phyloP scores from a whole-genome alignment of 257 asterid species.

The Capsicum chinense region DNA sequence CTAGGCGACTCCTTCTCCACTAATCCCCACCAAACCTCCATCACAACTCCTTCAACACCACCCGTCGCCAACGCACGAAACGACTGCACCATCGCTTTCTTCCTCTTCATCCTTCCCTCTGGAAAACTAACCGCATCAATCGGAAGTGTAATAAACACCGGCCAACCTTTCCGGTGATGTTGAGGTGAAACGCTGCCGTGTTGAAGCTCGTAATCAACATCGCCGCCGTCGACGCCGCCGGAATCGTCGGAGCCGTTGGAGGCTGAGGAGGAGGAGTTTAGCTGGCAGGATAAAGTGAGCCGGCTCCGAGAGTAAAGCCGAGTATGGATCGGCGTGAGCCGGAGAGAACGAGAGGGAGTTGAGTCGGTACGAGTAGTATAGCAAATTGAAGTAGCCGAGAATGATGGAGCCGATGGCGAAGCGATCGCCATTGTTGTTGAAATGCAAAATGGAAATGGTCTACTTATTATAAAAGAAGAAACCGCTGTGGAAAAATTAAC shows the following conservation, averaged over 20 bases:
- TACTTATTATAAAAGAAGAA: not conserved
- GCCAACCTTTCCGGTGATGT: constrained; percentile 51
- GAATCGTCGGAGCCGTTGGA: constrained; percentile 26
- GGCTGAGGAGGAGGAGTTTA: constrained; percentile 47
- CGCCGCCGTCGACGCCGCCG: constrained; percentile 49
- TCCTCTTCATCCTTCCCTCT: constrained; percentile 59
- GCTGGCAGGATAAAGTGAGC: constrained; percentile 40
- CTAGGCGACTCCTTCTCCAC: constrained; percentile 73
- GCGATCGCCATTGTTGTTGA: constrained; percentile 68
- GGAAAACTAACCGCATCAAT: constrained; percentile 52
- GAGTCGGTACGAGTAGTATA: constrained; percentile 40
- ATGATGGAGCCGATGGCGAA: constrained; percentile 64
- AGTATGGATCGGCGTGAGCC: constrained; percentile 34
- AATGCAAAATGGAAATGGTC: not conserved
- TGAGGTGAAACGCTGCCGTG: constrained; percentile 41
- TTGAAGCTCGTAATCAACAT: constrained; percentile 63
- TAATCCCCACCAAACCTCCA: constrained; percentile 96
- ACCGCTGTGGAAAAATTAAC: not conserved
- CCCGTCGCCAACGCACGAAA: constrained; percentile 72
- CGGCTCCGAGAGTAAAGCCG: constrained; percentile 30
- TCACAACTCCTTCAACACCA: constrained; percentile 88
- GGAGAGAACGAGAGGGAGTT: constrained; percentile 36
- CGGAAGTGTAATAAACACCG: constrained; percentile 76
- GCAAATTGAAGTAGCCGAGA: constrained; percentile 49
- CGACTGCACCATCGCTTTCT: constrained; percentile 62